phyloP scores from a whole-genome alignment of 768 basidiomycete genomes.

The Terana coerulea region DNA sequence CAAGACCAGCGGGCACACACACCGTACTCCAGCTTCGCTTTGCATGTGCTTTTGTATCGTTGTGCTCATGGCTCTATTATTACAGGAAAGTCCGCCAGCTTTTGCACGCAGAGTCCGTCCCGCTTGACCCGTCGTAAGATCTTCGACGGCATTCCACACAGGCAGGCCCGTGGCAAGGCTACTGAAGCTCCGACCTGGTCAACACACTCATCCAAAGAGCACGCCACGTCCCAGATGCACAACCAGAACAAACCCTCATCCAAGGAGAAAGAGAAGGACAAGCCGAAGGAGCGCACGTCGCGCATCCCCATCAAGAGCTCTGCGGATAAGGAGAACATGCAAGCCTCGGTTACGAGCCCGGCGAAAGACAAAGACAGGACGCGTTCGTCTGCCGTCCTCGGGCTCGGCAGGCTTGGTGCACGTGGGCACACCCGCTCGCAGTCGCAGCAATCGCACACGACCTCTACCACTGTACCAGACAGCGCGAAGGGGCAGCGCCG shows the following conservation, averaged over 20 bases:
- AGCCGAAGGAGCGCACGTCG: background rate
- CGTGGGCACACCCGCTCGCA: constrained; percentile 1
- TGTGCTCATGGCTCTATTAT: too few relatives aligned
- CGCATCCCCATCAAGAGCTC: background rate
- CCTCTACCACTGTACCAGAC: too few relatives aligned
- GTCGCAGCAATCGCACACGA: background rate
- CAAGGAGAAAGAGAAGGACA: constrained; percentile 16
- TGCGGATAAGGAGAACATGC: constrained; percentile 13
- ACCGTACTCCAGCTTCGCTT: constrained; percentile 51
- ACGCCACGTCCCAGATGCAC: too few relatives aligned
- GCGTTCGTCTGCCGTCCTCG: background rate
- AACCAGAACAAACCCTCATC: too few relatives aligned
- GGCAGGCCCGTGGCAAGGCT: background rate
- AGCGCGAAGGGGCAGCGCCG: too few relatives aligned
- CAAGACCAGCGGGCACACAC: constrained; percentile 16
- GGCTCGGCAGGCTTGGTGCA: background rate
- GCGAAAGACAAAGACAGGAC: background rate
- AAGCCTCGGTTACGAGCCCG: background rate
- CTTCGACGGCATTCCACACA: constrained; percentile 11
- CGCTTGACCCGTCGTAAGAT: constrained; percentile 16
- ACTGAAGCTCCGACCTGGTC: too few relatives aligned
- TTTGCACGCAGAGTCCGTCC: too few relatives aligned
- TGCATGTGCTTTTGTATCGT: too few relatives aligned
- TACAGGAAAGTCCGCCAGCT: constrained; percentile 36
- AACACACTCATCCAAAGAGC: too few relatives aligned